A percentile compares a stretch with the other conserved stretches of the same genome.
These are phyloP conservation scores for Nigrospora sphaerica DNA, from an alignment of 2,329 filamentous ascomycete genomes.

Conservation along the genomic window DNA sequence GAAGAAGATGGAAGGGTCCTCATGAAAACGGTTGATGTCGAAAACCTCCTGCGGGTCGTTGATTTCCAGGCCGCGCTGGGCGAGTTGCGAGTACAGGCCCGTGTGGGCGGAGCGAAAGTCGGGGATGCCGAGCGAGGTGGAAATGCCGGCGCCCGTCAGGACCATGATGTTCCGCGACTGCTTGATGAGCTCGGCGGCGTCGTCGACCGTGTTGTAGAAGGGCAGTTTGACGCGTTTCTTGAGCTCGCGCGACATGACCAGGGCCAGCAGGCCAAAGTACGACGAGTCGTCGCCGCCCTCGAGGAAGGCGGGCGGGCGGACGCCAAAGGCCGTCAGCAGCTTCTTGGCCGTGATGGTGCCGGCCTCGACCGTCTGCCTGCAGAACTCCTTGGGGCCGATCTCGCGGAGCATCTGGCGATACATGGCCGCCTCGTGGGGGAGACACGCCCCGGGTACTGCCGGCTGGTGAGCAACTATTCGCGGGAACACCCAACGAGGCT, in stretches of 20 bases:
- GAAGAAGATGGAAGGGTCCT: slow-evolving; percentile 88
- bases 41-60: slow-evolving; percentile 93
- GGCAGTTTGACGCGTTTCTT: slow-evolving; percentile 72
- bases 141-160: slow-evolving; percentile 92
- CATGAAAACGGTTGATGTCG: slow-evolving; percentile 77
- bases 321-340: slow-evolving; percentile 78
- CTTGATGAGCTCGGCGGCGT: slow-evolving; percentile 72
- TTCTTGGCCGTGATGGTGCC: slow-evolving; percentile 71
- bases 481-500: slow-evolving; percentile 1
- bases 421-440: slow-evolving; percentile 57
- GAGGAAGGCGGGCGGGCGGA: slow-evolving; percentile 66
- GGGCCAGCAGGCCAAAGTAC: slow-evolving; percentile 67
- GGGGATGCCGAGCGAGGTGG: slow-evolving; percentile 91
- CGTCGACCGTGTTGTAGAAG: slow-evolving; percentile 78
- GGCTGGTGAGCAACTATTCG: slow-evolving; percentile 3
- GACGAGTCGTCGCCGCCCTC: slow-evolving; percentile 65
- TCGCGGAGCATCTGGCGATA: slow-evolving; percentile 67
- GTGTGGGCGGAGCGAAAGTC: slow-evolving; percentile 94
- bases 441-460: slow-evolving; percentile 12
- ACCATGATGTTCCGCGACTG: slow-evolving; percentile 80
- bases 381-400: slow-evolving; percentile 72
- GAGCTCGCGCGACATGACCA: slow-evolving; percentile 74
- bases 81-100: slow-evolving; percentile 82
- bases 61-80: slow-evolving; percentile 60
- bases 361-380: slow-evolving; percentile 61